Evolutionary conservation across 2,329 filamentous ascomycete species (phyloP), one percentile per base, ranked within the genome.

Genomic region (Didymella keratinophila): DNA sequence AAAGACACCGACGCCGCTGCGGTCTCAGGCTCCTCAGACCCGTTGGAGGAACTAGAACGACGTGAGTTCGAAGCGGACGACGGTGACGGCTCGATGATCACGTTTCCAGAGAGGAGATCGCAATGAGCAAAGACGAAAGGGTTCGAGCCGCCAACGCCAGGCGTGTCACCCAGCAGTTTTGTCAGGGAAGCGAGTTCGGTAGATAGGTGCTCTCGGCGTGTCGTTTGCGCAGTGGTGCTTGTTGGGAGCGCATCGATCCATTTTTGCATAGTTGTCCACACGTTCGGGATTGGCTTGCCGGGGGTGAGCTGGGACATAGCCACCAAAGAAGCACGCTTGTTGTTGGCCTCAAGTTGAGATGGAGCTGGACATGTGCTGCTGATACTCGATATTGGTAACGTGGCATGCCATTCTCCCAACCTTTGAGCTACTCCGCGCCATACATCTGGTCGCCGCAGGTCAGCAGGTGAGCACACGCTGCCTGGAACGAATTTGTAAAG

Each of bases 221-320:
- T 78, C 60, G 84, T 84, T 75, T 97, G 86, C 54, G 85, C 83
- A 32, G 89, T 86, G 5, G 89, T 95, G 55, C 83, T 82, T 51
- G 83, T 87, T 12, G 95, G 93, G 62, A 99, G 82, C 37, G 92
- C 94, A 67, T 89, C 81, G 56, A 97, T 92, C 95, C 95, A 99
- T 79, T 93, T 96, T 76, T 96, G 92, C 85, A 97, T 90, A 32
- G 96, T 93, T 7, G 91, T 92, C 95, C 95, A 99, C 55, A 96
- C 81, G 75, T 96, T 97, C 18, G 93, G 91, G n/a, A 86, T 83
- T 5, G 88, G 88, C 72, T 89, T 92, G 60, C 86, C 86, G 44
- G 87, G 87, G 21, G 86, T 86, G 62, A 78, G 69, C 58, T 70
- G 64, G 46, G 76, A 72, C 65, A 74, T 73, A 56, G 72, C 73